Conservation (phyloP, 305 asterid genomes). For the Nicotiana rustica region DNA sequence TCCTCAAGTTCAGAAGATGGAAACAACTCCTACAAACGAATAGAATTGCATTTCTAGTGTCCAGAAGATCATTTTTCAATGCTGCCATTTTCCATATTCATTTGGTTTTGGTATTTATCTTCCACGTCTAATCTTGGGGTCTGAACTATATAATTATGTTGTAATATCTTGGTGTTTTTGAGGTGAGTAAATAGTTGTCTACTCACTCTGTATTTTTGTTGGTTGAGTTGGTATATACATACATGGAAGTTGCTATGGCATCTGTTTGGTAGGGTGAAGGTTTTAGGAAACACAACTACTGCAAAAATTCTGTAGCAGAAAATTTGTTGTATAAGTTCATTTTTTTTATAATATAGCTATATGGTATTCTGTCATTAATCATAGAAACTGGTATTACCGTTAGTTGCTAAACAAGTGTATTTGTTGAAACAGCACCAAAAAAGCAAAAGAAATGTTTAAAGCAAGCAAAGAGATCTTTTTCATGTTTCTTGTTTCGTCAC, state of each 20-base stretch:
- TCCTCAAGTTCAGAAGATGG: constrained; percentile 84
- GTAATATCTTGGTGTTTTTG: background rate
- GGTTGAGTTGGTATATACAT: background rate
- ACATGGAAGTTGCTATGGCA: constrained; percentile 10
- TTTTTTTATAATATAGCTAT: no score
- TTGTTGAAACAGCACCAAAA: no score
- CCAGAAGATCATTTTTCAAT: background rate
- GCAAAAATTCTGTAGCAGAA: background rate
- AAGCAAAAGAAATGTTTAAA: no score
- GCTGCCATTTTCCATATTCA: background rate
- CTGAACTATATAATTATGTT: background rate
- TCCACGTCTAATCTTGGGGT: background rate
- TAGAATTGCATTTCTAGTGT: background rate
- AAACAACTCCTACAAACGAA: constrained; percentile 48
- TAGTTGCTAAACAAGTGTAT: no score
- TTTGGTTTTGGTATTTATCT: background rate
- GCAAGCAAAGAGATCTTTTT: no score
- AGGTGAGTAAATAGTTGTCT: background rate
- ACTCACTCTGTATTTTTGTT: background rate
- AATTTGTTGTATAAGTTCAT: background rate
- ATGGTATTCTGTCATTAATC: no score
- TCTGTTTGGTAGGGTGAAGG: constrained; percentile 1
- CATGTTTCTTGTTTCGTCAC: no score
- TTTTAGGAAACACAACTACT: background rate
- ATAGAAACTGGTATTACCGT: no score